Percentiles rank a stretch among this genome's conserved stretches.
phyloP scores from a whole-genome alignment of 352 stramenopile species.

The Pythium brachiatum region DNA sequence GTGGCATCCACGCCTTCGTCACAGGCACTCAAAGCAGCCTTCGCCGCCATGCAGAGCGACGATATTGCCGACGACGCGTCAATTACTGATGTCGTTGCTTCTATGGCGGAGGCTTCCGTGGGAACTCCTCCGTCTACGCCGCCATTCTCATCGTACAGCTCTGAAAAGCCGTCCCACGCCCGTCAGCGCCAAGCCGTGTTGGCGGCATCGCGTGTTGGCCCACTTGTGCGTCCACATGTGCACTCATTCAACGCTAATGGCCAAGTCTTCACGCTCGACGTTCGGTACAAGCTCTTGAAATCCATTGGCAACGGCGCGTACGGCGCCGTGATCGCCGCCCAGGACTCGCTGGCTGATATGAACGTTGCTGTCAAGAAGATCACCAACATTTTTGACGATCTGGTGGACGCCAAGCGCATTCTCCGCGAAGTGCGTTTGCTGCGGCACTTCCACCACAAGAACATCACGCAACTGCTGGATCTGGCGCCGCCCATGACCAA shows the following conservation, averaged over 20 bases:
- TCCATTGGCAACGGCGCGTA: conserved; percentile 90
- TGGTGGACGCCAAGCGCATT: conserved; percentile 99
- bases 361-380: conserved; percentile 94
- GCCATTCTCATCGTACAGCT: background rate
- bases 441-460: conserved; percentile 90
- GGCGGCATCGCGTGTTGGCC: conserved; percentile 10
- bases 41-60: background rate
- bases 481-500: conserved; percentile 66
- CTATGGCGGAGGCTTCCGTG: background rate
- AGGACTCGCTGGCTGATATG: conserved; percentile 32
- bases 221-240: conserved; percentile 35
- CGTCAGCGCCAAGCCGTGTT: conserved; percentile 3
- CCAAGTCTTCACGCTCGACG: conserved; percentile 84
- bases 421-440: conserved; percentile 95
- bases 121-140: background rate
- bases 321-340: conserved; percentile 83
- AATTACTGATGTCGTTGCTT: background rate
- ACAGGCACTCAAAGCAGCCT: background rate
- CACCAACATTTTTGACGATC: conserved; percentile 92
- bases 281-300: conserved; percentile 85
- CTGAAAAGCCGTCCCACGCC: background rate
- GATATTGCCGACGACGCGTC: background rate
- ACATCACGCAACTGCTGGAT: conserved; percentile 72
- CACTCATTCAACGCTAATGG: conserved; percentile 79
- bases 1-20: conserved; percentile 16